Evolutionary conservation across 441 rosid genomes (phyloP), one percentile per base, ranked within the genome.

Genomic region (Raphanus hybrid): DNA sequence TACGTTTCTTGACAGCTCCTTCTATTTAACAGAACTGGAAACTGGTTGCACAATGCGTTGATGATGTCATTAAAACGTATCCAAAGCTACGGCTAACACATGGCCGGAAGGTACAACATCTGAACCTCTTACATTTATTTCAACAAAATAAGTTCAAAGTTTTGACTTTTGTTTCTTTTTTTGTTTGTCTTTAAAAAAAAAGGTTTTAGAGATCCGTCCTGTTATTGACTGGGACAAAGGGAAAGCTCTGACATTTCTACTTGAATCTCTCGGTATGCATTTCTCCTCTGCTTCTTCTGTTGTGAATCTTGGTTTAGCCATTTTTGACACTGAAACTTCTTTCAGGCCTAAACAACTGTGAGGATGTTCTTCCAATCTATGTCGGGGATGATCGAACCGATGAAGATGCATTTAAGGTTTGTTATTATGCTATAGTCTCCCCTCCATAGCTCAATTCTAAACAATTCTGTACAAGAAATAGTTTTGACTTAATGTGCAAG

Each of bases 161-260:
- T 61, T 67, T 45, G 65, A 35, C 11, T 66, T 58, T 16, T 35
- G 41, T 14, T 59, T 48, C 9, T 69, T 58, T 14, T 16, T 63
- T 76, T 48, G n/a, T 18, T 70, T 45, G 29, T 69, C 18, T 64
- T 69, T 1, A 23, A 23, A 35, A 5, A 35, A 67, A 64, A 67
- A 79, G 78, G 78, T 79, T 84, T 86, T 96, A 77, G 99, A 96
- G 86, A 86, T 96, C 71, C 92, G 98, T 26, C 99, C 98, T 7
- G 89, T 86, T 73, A 93, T 96, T 70, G 73, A 93, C 75, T 93
- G 99, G 99, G 96, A 96, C 80, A 96, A 96, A 87, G 99, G 99
- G 70, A 91, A 92, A 83, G 98, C 99, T 71, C 90, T 96, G 6
- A 86, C 84, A 27, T 93, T 93, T 85, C 86, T 96, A 52, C 99